Evolutionary conservation across 768 basidiomycete genomes (phyloP).

Genomic region (Russula dissimulans): DNA sequence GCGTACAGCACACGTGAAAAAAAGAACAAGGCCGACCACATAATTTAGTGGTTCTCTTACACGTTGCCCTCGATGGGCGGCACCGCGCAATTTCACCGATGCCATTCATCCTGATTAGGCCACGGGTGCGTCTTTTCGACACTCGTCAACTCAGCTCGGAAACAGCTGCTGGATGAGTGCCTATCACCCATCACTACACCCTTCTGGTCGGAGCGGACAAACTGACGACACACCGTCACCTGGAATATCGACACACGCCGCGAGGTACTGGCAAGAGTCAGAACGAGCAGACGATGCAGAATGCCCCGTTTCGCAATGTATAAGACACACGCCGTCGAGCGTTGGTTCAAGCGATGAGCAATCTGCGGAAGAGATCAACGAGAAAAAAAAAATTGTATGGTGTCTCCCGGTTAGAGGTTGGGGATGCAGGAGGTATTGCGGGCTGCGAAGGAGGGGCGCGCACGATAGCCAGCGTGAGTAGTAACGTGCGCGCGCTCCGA

Average conservation of each 20-base stretch:
- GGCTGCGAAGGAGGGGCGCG: neutral
- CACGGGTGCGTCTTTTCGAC: neutral
- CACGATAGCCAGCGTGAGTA: neutral
- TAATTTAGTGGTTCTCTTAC: neutral
- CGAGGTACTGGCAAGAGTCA: no score
- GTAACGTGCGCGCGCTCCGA: neutral
- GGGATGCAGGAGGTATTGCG: neutral
- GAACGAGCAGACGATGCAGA: neutral
- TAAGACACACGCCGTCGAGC: neutral
- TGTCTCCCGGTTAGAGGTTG: neutral
- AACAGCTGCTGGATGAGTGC: neutral
- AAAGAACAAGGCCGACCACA: neutral
- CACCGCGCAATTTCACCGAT: neutral
- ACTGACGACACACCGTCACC: neutral
- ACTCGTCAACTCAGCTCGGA: neutral
- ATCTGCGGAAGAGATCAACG: neutral
- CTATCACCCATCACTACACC: neutral
- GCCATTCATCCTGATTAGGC: neutral
- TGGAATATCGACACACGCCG: neutral
- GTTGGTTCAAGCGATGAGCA: neutral
- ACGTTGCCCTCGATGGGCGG: neutral
- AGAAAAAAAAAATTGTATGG: neutral
- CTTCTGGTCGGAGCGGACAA: neutral
- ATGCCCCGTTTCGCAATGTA: neutral
- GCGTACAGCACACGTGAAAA: neutral